Conservation (phyloP, 345 rosid genomes). For the Balakata baccata region DNA sequence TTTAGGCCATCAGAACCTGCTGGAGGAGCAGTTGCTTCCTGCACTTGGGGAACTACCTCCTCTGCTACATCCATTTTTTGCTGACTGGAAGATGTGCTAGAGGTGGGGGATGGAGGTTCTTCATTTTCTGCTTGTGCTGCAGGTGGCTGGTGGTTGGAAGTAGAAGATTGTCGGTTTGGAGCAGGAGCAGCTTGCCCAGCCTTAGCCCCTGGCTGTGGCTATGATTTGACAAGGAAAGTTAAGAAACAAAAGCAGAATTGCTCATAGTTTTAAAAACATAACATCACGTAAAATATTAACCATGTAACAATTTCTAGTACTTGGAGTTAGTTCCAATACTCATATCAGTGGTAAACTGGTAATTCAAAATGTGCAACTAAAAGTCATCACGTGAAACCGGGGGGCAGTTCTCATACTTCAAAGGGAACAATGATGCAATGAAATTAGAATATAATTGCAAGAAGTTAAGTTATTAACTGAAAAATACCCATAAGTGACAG, state of each 20-base stretch:
- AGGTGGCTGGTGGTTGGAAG: conserved; percentile 33
- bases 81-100: conserved; percentile 73
- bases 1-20: conserved; percentile 20
- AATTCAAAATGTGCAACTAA: not conserved
- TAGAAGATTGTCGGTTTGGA: conserved; percentile 27
- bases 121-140: conserved; percentile 38
- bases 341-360: not conserved
- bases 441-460: not conserved
- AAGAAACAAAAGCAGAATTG: not conserved
- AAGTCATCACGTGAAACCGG: not conserved
- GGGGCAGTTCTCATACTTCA: not conserved
- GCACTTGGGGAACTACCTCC: conserved; percentile 32
- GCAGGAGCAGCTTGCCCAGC: conserved; percentile 35
- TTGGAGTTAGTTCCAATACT: not conserved
- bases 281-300: not conserved
- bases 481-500: not conserved
- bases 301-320: not conserved
- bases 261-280: not conserved
- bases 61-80: conserved; percentile 41
- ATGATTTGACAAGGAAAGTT: conserved; percentile 2
- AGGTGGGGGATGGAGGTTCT: conserved; percentile 59
- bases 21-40: conserved; percentile 37
- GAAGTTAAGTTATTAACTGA: not conserved
- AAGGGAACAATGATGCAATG: not conserved
- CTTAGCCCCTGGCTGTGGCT: conserved; percentile 39